Conservation (phyloP, 768 basidiomycete species). For the Lentinus brumalis region DNA sequence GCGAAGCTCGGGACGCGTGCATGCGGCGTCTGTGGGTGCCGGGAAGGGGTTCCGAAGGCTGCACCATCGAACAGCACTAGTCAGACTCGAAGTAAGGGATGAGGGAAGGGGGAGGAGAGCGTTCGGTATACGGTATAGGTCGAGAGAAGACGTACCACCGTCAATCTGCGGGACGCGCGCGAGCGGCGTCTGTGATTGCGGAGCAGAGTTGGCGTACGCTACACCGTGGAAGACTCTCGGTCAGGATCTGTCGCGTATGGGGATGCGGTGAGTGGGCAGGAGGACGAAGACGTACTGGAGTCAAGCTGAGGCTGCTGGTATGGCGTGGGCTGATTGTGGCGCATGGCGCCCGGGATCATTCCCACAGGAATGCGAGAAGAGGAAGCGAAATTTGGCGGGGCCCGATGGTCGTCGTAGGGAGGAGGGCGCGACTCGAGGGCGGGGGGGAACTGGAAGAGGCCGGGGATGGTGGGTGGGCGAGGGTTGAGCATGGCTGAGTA, state of each 20-base stretch:
- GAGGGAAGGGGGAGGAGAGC: no score
- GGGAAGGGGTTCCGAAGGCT: not conserved
- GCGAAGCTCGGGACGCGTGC: not conserved
- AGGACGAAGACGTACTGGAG: not conserved
- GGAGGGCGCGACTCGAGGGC: conserved; percentile 8
- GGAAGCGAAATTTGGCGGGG: not conserved
- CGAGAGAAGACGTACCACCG: no score
- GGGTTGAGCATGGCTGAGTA: not conserved
- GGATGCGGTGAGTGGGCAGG: not conserved
- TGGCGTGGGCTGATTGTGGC: not conserved
- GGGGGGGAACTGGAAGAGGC: conserved; percentile 18
- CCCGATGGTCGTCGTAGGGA: not conserved
- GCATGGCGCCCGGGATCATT: not conserved
- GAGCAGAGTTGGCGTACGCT: no score
- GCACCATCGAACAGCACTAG: not conserved
- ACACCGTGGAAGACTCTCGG: no score
- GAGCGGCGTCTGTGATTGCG: no score
- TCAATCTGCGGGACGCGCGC: no score
- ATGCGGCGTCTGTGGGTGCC: not conserved
- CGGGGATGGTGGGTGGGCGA: conserved; percentile 3
- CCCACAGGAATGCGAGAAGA: not conserved
- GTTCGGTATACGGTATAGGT: no score
- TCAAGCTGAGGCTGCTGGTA: not conserved
- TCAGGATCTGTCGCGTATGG: no score
- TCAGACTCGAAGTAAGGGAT: not conserved